Evolutionary conservation across 306 rosid species (phyloP), one percentile per base, ranked within the genome.

Genomic region (Notholithocarpus densiflorus): DNA sequence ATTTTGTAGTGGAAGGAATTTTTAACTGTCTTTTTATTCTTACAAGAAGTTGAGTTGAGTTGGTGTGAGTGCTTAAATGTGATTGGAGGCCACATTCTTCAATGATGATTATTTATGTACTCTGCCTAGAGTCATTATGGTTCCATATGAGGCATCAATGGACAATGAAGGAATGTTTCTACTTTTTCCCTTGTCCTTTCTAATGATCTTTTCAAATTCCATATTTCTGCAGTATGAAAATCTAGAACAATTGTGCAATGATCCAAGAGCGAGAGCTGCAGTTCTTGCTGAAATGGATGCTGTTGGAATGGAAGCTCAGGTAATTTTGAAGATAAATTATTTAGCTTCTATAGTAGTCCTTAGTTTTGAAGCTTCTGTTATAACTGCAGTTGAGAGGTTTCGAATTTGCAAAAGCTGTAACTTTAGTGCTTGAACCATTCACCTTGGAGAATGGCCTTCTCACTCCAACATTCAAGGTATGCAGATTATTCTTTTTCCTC

Each of bases 381-480:
- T 66, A 24, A 34, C 51, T 87, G 76, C 86, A 96, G 99, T 87
- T 96, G 84, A 89, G 97, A 90, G 99, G 99, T 76, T 96, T 96
- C 37, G 99, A 96, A 86, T 91, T 84, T 79, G 98, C 79, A 76
- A 96, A 91, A 90, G 90, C 97, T 2, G 83, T 91, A 76, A 89
- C 89, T 59, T 83, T 96, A 83, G 89, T 88, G 68, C 81, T n/a
- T 7, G 99, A 96, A 82, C 99, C 92, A 19, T 93, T 96, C 80
- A 86, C 97, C 0, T 5, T 90, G 89, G 99, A 96, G 86, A 96
- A 96, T 76, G 99, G 86, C 71, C 88, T 96, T 68, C 87, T 91
- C 75, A 96, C 99, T 74, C 99, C 99, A 26, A 96, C 99, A 75
- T 90, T 89, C 73, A 96, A 96, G 98, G 99, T 78, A 89, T 88